Conservation (phyloP, 345 rosid species). For the Orychophragmus violaceus region DNA sequence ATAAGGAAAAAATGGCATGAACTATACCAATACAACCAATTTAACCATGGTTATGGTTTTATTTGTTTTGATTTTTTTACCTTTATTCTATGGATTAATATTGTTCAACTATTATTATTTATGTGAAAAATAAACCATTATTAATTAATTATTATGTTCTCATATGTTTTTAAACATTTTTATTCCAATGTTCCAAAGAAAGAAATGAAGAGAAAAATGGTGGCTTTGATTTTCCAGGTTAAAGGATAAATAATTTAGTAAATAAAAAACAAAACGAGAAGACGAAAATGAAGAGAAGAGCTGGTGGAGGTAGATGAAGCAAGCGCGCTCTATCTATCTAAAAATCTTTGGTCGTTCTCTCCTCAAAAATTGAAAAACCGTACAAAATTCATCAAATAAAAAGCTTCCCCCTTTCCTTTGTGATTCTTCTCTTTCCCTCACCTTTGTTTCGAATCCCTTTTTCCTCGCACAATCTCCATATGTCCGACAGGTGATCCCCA, state of each 20-base stretch:
- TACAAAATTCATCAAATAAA: conserved; percentile 1
- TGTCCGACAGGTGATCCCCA: conserved; percentile 26
- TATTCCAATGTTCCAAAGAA: too few species aligned
- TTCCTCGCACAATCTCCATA: conserved; percentile 14
- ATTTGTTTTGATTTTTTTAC: too few species aligned
- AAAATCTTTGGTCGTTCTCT: neutral
- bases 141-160: too few species aligned
- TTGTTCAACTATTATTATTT: too few species aligned
- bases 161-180: too few species aligned
- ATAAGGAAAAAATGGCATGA: too few species aligned
- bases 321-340: neutral
- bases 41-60: too few species aligned
- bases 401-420: neutral
- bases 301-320: neutral
- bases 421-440: conserved; percentile 14
- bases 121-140: too few species aligned
- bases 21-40: too few species aligned
- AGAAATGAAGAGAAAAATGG: too few species aligned
- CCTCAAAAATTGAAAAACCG: conserved; percentile 12
- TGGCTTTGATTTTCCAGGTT: too few species aligned
- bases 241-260: neutral
- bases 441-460: neutral
- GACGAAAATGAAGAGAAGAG: neutral
- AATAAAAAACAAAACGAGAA: neutral
- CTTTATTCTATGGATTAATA: too few species aligned